Base-by-base conservation (phyloP, 306 rosid species). In the Cyclanthera cordifolia region DNA sequence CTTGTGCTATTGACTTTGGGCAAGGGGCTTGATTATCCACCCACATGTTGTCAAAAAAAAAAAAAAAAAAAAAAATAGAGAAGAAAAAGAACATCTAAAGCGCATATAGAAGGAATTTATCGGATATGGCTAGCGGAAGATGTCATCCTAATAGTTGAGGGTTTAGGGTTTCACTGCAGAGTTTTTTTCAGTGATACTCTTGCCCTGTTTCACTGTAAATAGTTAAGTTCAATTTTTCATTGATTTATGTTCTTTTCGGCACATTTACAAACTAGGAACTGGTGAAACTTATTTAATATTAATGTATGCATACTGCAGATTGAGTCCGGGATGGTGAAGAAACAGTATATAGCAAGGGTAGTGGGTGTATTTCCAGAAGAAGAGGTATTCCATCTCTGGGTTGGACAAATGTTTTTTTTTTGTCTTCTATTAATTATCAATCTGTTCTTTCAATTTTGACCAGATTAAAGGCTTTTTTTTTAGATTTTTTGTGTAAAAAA, bases 341-440 rank as follows among this genome's bases (percentile, higher is more conserved):
- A 90, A 72, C 93, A 86, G 75, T 88, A 88, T 54, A 79, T 88
- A 72, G 97, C 97, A 51, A 84, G 82, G 80, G 95, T 90, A 30
- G 70, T 74, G 59, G 97, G 95, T 41, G 85, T 77, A 66, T 90
- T 90, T 78, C 86, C 97, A 7, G 73, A 82, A 81, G 65, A 74
- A 34, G 88, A 83, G 95, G 93, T 88, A 86, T 52, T 51, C 17
- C 60, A 70, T 82, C 55, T 75, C 69, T 76, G 72, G 57, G 76
- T 66, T 76, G 72, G 57, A 75, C 67, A 71, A 30, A 65, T 76
- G 78, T 16, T 68, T 41, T 46, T 69, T 54, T 4, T 54, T 10
- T 24, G 34, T 70, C 72, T 64, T 69, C 21, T 55, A 43, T 45
- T 39, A 13, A 15, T 65, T 75, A 20, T 49, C 30, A 69, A 17